These are phyloP conservation scores for Claviceps lovelessii DNA, from an alignment of 2,329 filamentous ascomycete genomes.

Conservation along the genomic window DNA sequence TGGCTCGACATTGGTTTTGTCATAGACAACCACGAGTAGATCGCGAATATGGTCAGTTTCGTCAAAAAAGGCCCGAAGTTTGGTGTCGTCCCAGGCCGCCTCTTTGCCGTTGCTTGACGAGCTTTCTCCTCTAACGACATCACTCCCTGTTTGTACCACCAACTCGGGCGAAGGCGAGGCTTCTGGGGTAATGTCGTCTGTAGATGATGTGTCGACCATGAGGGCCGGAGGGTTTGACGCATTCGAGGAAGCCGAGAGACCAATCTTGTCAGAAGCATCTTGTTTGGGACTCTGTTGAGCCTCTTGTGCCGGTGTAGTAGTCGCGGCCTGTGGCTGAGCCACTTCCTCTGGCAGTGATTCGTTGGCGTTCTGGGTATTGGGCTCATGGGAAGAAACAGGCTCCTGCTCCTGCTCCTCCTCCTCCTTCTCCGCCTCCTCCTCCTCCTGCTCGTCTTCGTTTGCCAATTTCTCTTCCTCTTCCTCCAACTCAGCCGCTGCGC, in stretches of 20 bases:
- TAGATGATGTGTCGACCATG: constrained; percentile 56
- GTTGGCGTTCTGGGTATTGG: background rate
- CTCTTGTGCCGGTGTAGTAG: constrained; percentile 13
- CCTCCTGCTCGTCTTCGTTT: no score
- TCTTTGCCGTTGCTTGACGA: constrained; percentile 22
- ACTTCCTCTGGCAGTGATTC: background rate
- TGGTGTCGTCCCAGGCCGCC: constrained; percentile 71
- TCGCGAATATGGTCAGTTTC: constrained; percentile 80
- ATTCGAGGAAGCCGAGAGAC: constrained; percentile 14
- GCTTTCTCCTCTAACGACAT: constrained; percentile 20
- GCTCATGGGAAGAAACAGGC: background rate
- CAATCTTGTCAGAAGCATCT: constrained; percentile 11
- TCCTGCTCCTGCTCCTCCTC: constrained; percentile 2
- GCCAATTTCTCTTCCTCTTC: no score
- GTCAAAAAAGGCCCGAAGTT: constrained; percentile 78
- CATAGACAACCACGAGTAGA: constrained; percentile 79
- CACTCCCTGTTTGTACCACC: constrained; percentile 32
- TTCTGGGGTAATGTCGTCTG: constrained; percentile 48
- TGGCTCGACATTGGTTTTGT: constrained; percentile 71
- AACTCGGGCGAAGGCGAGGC: constrained; percentile 53
- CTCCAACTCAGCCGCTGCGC: background rate
- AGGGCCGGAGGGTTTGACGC: constrained; percentile 48
- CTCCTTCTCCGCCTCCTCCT: constrained; percentile 4
- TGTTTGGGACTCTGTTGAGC: background rate
- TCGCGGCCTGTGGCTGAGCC: constrained; percentile 14